Evolutionary conservation across 805 yeast species (phyloP).

Genomic region (Nakazawaea molendinolei): DNA sequence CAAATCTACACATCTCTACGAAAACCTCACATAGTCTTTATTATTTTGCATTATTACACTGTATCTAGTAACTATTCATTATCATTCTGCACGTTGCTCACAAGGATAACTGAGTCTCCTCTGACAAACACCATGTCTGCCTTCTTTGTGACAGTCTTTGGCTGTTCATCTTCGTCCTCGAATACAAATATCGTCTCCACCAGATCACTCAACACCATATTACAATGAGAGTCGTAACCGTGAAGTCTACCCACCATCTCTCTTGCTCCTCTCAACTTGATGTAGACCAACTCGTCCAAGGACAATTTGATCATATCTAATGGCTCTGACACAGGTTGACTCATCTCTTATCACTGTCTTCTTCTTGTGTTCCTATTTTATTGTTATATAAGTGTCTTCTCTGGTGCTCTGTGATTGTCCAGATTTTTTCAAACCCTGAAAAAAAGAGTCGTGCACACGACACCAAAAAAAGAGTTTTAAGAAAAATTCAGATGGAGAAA

Average conservation of each 20-base stretch:
- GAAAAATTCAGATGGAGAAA: no score
- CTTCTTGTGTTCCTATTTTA: neutral
- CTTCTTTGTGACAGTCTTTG: constrained; percentile 42
- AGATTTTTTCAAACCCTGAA: no score
- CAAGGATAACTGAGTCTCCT: constrained; percentile 93
- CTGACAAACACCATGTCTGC: constrained; percentile 91
- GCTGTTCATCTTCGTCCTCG: constrained; percentile 39
- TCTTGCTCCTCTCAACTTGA: constrained; percentile 90
- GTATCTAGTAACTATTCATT: no score
- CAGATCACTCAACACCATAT: constrained; percentile 91
- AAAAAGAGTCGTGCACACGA: no score
- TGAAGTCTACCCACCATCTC: constrained; percentile 87
- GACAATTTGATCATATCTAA: constrained; percentile 81
- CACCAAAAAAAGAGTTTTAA: no score
- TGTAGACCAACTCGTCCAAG: constrained; percentile 78
- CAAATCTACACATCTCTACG: no score
- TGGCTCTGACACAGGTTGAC: constrained; percentile 51
- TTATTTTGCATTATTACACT: no score
- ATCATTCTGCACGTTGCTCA: constrained; percentile 27
- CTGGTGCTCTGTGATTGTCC: no score
- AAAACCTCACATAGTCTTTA: no score
- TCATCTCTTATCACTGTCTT: constrained; percentile 1
- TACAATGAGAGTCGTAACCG: constrained; percentile 95
- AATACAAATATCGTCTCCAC: constrained; percentile 69
- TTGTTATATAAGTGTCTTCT: neutral